Percentiles rank a stretch among this genome's conserved stretches.
These are phyloP conservation scores for Xylariomycetidae sp. DNA, from an alignment of 2,329 filamentous ascomycete species.

Conservation along the genomic window DNA sequence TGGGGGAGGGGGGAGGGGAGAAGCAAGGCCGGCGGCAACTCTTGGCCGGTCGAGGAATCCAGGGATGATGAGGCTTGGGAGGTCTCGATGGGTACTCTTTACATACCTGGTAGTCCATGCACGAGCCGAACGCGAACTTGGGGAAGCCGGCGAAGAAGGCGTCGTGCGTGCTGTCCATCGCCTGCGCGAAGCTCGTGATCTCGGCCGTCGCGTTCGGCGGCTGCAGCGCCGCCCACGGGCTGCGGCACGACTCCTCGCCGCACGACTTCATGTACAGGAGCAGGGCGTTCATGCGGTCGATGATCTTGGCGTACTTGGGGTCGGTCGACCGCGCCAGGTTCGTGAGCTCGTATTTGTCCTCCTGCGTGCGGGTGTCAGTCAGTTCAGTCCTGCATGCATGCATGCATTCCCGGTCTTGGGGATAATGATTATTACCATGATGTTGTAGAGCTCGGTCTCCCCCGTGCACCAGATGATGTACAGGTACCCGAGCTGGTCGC, in stretches of 20 bases:
- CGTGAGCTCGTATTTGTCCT: constrained; percentile 9
- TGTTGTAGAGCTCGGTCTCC: constrained; percentile 48
- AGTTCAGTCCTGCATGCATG: too few relatives aligned
- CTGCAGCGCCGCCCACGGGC: constrained; percentile 13
- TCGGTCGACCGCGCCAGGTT: constrained; percentile 3
- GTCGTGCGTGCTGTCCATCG: constrained; percentile 13
- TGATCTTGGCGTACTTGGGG: constrained; percentile 1
- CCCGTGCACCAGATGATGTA: constrained; percentile 53
- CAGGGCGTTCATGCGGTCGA: constrained; percentile 14
- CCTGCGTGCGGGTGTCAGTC: too few relatives aligned
- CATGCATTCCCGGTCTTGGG: too few relatives aligned
- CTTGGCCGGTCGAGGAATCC: too few relatives aligned
- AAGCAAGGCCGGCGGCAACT: too few relatives aligned
- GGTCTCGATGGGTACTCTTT: too few relatives aligned
- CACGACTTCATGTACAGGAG: constrained; percentile 17
- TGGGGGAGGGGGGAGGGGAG: too few relatives aligned
- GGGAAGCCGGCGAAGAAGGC: constrained; percentile 12
- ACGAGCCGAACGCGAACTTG: constrained; percentile 14
- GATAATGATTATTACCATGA: too few relatives aligned
- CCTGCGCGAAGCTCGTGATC: constrained; percentile 13
- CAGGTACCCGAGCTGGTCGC: constrained; percentile 37
- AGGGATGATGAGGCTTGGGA: too few relatives aligned
- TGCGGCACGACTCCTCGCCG: constrained; percentile 9
- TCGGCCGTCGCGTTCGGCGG: constrained; percentile 2
- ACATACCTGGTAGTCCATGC: constrained; percentile 13